phyloP scores from a whole-genome alignment of 2,329 filamentous ascomycete species.

The Aspergillus sp. region DNA sequence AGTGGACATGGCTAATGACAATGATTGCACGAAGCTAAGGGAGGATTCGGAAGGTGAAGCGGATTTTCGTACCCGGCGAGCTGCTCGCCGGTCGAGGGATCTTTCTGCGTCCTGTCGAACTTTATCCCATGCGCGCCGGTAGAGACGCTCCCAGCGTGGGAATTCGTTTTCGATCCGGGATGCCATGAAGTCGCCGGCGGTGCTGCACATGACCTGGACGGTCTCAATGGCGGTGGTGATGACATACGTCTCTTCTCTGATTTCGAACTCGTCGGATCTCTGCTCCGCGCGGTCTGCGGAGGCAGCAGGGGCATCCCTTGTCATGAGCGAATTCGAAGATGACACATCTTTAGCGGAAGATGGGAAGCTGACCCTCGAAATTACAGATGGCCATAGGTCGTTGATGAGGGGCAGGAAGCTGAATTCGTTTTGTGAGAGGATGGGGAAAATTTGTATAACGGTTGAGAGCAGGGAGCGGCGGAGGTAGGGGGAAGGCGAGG shows the following conservation, averaged over 20 bases:
- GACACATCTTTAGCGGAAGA: constrained; percentile 53
- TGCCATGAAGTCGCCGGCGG: constrained; percentile 74
- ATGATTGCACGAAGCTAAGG: constrained; percentile 15
- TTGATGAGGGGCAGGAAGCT: constrained; percentile 85
- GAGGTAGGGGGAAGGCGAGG: constrained; percentile 72
- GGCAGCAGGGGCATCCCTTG: constrained; percentile 8
- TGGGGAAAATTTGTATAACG: constrained; percentile 63
- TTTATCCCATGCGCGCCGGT: constrained; percentile 31
- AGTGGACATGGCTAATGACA: constrained; percentile 10
- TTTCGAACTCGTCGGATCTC: constrained; percentile 33
- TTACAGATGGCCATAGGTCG: constrained; percentile 77
- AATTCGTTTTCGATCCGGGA: constrained; percentile 68
- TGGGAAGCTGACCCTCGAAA: constrained; percentile 30
- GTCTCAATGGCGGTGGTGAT: constrained; percentile 63
- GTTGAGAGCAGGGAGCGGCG: constrained; percentile 72
- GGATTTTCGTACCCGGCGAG: background rate
- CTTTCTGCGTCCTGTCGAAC: constrained; percentile 32
- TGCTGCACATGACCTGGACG: constrained; percentile 60
- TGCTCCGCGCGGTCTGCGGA: constrained; percentile 48
- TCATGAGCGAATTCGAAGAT: constrained; percentile 17
- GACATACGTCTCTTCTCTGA: constrained; percentile 44
- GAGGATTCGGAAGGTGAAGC: constrained; percentile 4
- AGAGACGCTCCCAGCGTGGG: constrained; percentile 36
- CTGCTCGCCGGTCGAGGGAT: constrained; percentile 23
- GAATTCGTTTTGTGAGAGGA: constrained; percentile 69